Base-by-base conservation (phyloP, 2,329 filamentous ascomycete genomes). In the Stenocarpella maydis region DNA sequence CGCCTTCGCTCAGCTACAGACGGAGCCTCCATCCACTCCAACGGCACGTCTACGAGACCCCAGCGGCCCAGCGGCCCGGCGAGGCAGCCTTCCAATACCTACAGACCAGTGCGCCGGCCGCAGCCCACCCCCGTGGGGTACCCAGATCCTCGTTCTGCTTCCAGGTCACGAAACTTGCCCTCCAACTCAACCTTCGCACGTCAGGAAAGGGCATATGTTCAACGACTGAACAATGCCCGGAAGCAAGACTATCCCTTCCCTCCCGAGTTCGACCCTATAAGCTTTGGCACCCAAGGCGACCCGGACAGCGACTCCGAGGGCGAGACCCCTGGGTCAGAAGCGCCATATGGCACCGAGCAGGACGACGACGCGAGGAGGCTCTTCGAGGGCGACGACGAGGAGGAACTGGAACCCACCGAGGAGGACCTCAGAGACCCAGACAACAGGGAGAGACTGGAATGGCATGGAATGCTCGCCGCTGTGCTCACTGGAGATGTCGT, bases 401-500 rank as follows among this genome's bases (percentile, higher is more conserved):
- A 98, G 75, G 92, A 96, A 74, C 88, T 94, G 73, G 92, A 96
- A 75, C 95, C 95, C 0, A 96, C 93, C 4, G 86, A 93, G 28
- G 96, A 98, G 76, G 96, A 99, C 78, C 81, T 98, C 65, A 92
- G 92, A 79, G 92, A 98, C 75, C 92, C 94, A 1, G 90, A 91
- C 72, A 98, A 95, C 77, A 88, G 95, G 71, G 96, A 98, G 80
- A 87, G 95, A 53, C 84, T 99, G 28, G 96, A 99, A 81, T 99
- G 96, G 96, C 95, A 99, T 81, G 94, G 94, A 3, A 99, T 99
- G 96, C 83, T 99, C 68, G 93, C 95, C 70, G 97, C 95, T 17
- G 96, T 99, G 4, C 83, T 99, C 74, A 98, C 95, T 1, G 96
- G 96, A 73, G 96, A 99, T 79, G 96, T 99, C 10, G 95, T 99